These are phyloP conservation scores for Rubia peregrina DNA, from an alignment of 305 asterid genomes.

Conservation along the genomic window DNA sequence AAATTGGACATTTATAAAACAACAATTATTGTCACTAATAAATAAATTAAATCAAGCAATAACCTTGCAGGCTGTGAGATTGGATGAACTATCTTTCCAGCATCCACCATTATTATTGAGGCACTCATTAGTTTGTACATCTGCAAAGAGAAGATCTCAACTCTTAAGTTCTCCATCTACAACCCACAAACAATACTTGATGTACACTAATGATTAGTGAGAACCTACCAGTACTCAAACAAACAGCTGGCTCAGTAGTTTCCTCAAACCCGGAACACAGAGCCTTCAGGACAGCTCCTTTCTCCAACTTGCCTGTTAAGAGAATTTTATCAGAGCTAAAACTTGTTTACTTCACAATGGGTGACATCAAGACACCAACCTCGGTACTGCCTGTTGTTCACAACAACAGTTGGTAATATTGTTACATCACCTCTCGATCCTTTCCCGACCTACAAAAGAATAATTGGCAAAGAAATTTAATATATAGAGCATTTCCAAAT, in stretches of 20 bases:
- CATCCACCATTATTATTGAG: conserved; percentile 91
- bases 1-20: conserved; percentile 17
- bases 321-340: conserved; percentile 19
- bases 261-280: conserved; percentile 95
- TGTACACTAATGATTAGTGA: conserved; percentile 9
- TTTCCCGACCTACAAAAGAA: conserved; percentile 68
- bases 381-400: conserved; percentile 90
- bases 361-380: conserved; percentile 38
- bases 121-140: conserved; percentile 93
- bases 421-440: conserved; percentile 99
- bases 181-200: conserved; percentile 5
- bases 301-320: conserved; percentile 82
- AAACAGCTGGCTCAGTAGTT: conserved; percentile 94
- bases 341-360: conserved; percentile 7
- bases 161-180: conserved; percentile 9
- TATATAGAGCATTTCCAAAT: not conserved
- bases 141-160: conserved; percentile 35
- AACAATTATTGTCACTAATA: not conserved
- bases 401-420: conserved; percentile 92
- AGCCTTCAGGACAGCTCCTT: conserved; percentile 86
- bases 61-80: conserved; percentile 95
- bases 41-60: conserved; percentile 17
- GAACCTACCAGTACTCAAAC: conserved; percentile 75
- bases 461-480: conserved; percentile 17
- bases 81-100: conserved; percentile 72